Base-by-base conservation (phyloP, 2,329 filamentous ascomycete species). In the Phyllosticta citribraziliensis region DNA sequence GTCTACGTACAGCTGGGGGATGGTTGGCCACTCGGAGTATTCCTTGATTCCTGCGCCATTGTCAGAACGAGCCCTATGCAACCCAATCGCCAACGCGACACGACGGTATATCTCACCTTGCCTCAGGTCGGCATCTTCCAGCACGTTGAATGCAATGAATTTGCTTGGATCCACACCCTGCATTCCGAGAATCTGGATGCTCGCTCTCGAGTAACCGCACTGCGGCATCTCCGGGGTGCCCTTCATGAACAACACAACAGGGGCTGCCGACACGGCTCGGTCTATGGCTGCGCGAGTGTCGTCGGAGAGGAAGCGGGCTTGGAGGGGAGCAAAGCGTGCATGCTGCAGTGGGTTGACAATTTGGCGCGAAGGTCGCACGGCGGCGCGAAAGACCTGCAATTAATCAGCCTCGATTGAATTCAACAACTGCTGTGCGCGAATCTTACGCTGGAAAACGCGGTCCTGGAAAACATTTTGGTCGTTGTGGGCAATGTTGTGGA, bases 181-280 rank as follows among this genome's bases (percentile, higher is more conserved):
- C 70, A 97, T 77, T 62, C 93, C 91, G 65, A 99, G 81, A 69
- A 99, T 92, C 80, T 97, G 92, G 73, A 99, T 96, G 73, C 84
- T 91, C 60, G 93, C 93, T 69, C 92, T 85, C 63, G 93, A 97
- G 81, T 97, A 99, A 54, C 94, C 94, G 77, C 94, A 99, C 76
- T 97, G 92, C 20, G 94, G 94, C 64, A 85, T 90, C 78, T 97
- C 92, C 62, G 94, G 94, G 1, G 94, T 97, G 63, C 94, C 94
- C 80, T 99, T 99, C 94, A 99, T 99, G 81, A 99, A 99, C 62
- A 99, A 82, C 0, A 99, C 94, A 0, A 99, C 93, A 2, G 93
- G 93, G 0, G 92, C 88, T 0, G 91, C 92, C 24, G 79, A 81
- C 17, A 99, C 87, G 33, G 93, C 93, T 74, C 91, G 90, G 75